phyloP scores from a whole-genome alignment of 352 stramenopile species.

The Phytophthora capsici region DNA sequence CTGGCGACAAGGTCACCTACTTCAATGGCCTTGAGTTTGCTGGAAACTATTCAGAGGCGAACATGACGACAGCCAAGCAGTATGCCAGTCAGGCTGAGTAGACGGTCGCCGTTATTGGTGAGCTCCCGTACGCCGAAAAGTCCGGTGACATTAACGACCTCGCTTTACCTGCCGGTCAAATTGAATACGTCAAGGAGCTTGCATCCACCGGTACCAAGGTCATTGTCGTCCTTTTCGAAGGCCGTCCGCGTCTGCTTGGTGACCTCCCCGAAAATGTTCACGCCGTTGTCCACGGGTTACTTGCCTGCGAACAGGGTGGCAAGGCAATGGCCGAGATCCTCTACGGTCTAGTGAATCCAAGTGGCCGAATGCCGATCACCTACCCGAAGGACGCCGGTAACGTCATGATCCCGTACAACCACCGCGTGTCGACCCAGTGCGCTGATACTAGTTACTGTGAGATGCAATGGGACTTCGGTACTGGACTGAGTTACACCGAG shows the following conservation, averaged over 20 bases:
- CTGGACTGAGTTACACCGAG: conserved; percentile 71
- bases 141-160: conserved; percentile 79
- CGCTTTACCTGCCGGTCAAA: conserved; percentile 61
- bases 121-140: conserved; percentile 82
- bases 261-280: conserved; percentile 55
- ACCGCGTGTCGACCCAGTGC: conserved; percentile 54
- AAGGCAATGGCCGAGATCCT: conserved; percentile 84
- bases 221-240: conserved; percentile 75
- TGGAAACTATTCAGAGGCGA: conserved; percentile 48
- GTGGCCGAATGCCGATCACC: conserved; percentile 78
- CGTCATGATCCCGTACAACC: conserved; percentile 74
- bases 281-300: too few relatives aligned
- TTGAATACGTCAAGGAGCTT: conserved; percentile 76
- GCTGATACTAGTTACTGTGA: conserved; percentile 42
- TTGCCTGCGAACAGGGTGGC: conserved; percentile 67
- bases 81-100: conserved; percentile 49
- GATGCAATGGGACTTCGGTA: conserved; percentile 70
- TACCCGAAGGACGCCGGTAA: conserved; percentile 69
- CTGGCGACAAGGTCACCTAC: conserved; percentile 36
- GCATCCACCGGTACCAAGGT: conserved; percentile 68
- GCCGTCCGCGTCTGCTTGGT: conserved; percentile 70
- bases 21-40: conserved; percentile 57
- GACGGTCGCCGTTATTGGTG: conserved; percentile 78
- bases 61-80: conserved; percentile 56
- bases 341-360: conserved; percentile 78